These are phyloP conservation scores for Syncephalastrum monosporum DNA, from an alignment of 371 early-diverging fungal genomes.

Conservation along the genomic window DNA sequence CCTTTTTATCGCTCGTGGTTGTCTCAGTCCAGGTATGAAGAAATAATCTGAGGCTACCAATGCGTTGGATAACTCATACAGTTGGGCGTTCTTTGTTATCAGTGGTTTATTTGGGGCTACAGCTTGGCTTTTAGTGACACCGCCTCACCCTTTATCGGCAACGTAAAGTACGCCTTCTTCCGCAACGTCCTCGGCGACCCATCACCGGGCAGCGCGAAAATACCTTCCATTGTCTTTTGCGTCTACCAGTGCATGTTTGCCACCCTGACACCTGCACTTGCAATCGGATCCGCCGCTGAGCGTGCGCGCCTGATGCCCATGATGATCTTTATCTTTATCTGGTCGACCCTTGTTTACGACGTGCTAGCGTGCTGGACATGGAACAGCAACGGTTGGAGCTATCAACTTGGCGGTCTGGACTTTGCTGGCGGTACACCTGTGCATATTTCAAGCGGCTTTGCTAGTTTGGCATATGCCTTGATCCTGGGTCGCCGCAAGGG, in stretches of 20 bases:
- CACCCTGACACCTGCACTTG: conserved; percentile 80
- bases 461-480: conserved; percentile 81
- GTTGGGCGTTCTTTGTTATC: conserved; percentile 3
- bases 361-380: conserved; percentile 90
- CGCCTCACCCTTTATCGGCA: conserved; percentile 71
- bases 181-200: conserved; percentile 54
- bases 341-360: conserved; percentile 88
- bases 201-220: conserved; percentile 46
- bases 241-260: conserved; percentile 44
- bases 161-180: conserved; percentile 68
- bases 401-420: conserved; percentile 71
- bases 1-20: conserved; percentile 61
- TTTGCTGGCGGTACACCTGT: conserved; percentile 91
- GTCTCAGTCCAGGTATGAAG: conserved; percentile 47
- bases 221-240: conserved; percentile 67
- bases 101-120: conserved; percentile 85
- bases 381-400: conserved; percentile 71
- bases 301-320: conserved; percentile 82
- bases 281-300: conserved; percentile 89
- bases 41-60: conserved; percentile 2
- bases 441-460: conserved; percentile 85
- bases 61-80: not conserved
- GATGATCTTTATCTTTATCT: conserved; percentile 85
- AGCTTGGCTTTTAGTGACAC: conserved; percentile 76
- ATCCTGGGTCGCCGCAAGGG: conserved; percentile 78